Evolutionary conservation across 2,329 filamentous ascomycete genomes (phyloP), one percentile per base, ranked within the genome.

Genomic region (Pseudocercospora eumusae): DNA sequence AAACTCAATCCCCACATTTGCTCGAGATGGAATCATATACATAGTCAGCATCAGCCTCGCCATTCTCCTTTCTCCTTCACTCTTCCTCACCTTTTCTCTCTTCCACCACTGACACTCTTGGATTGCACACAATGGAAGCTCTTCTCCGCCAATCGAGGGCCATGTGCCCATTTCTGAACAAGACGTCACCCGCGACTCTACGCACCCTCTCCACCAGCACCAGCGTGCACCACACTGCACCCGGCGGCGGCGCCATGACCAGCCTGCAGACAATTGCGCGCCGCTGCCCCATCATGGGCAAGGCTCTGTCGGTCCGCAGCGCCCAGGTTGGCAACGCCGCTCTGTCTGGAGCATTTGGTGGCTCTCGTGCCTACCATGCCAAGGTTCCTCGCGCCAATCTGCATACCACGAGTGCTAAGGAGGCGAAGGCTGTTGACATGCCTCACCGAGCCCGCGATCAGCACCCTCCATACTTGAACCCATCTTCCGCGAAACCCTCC

Each of bases 261-360:
- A 98, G 96, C 81, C 85, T 99, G 73, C 95, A 98, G 82, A 87
- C 95, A 70, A 87, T 96, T 74, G 95, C 92, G 73, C 89, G 92
- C 75, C 92, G 93, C 77, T 99, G 95, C 85, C 95, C 95, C 62
- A 89, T 99, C 78, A 99, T 99, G 95, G 93, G 93, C 78, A 96
- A 97, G 84, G 95, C 95, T 45, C 86, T 99, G 76, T 65, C 65
- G 13, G 88, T 97, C 42, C 93, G 97, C 83, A 80, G 79, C 63
- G 78, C 80, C 62, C 82, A 82, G 72, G 76, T 78, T 64, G 75
- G 75, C 68, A 79, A 79, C 70, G 75, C 73, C 65, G 75, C 77
- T 31, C 75, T 83, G 20, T 77, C 78, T 42, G 80, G 80, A 40
- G 80, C 79, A 66, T 83, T 80, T 68, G 82, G 78, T 58, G 80